Base-by-base conservation (phyloP, 2,329 filamentous ascomycete species). In the Teratosphaeria pseudoeucalypti region DNA sequence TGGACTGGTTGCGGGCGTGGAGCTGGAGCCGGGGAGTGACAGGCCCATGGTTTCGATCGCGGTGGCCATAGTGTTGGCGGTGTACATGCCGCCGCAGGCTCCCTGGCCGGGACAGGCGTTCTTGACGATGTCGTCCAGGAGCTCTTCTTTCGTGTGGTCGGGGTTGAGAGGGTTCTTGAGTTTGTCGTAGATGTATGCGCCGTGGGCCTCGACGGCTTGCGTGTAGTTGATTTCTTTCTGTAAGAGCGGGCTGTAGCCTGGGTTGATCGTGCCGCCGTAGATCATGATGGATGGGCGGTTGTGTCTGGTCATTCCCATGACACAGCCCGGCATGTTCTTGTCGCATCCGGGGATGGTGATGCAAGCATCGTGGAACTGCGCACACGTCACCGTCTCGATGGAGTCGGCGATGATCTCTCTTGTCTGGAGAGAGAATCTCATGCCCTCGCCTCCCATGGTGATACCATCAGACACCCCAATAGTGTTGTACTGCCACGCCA, bases 271-370 rank as follows among this genome's bases (percentile, higher is more conserved):
- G 47, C 92, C 92, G 56, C 92, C 92, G 72, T 96, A 97, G 61
- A 97, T 87, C 91, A 96, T 96, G 71, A 96, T 79, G 55, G 90
- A 94, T 3, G 92, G 92, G 10, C 92, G 83, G 75, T 96, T 96
- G 76, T 95, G 90, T 60, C 92, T 84, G 14, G 89, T 90, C 70
- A 94, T 91, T 0, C 89, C 91, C 86, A 96, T 96, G 10, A 71
- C 56, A 63, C 94, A 80, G 64, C 92, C 92, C 0, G 92, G 92
- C 92, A 96, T 96, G 74, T 96, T 96, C 82, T 96, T 96, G 78
- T 96, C 92, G 73, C 92, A 96, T 11, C 92, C 92, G 0, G 92
- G 91, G 66, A 96, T 92, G 34, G 89, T 86, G 72, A 96, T 92
- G 73, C 92, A 95, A 60, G 91, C 92, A 72, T 96, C 92, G 74